Evolutionary conservation across 2,329 filamentous ascomycete species (phyloP), one percentile per base, ranked within the genome.

Genomic region (Septoria petroselini): DNA sequence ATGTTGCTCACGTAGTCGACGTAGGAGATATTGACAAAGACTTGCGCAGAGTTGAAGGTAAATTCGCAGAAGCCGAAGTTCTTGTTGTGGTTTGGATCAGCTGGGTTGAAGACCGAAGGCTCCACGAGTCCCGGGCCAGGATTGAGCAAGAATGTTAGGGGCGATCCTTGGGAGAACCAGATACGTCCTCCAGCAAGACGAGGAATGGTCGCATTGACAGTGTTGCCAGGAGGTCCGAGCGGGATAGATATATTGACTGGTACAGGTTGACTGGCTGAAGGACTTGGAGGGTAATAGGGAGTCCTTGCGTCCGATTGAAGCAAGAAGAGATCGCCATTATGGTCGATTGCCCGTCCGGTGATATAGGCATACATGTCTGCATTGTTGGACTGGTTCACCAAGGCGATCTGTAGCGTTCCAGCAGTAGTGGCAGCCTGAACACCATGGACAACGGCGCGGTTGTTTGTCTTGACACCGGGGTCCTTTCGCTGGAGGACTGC

Each of bases 61-160:
- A 76, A 76, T 45, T 76, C 74, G 54, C 64, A 68, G 51, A 75
- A 75, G 4, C 65, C 68, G 64, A 74, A 76, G 43, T 68, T 66
- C 43, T 70, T 66, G 55, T 72, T 71, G 58, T 67, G 66, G 58
- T 75, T 76, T 1, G 72, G 71, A 48, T 76, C 74, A 17, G 59
- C 50, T 4, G 60, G 62, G 41, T 68, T 69, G 56, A 68, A 66
- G 12, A 69, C 61, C 1, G 61, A 65, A 9, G 66, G 66, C 57
- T 69, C 66, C 6, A 68, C 66, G 1, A 69, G 59, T 21, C 65
- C 65, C 15, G 66, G 65, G 6, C 67, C 67, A 0, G 67, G 66
- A 40, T 70, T 70, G 34, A 69, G 46, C 9, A 64, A 47, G 55
- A 70, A 70, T 4, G 56, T 60, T 17, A 70, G 57, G 27, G 56